Evolutionary conservation across 768 basidiomycete genomes (phyloP), one percentile per base, ranked within the genome.

Genomic region (Tylopilus sp.): DNA sequence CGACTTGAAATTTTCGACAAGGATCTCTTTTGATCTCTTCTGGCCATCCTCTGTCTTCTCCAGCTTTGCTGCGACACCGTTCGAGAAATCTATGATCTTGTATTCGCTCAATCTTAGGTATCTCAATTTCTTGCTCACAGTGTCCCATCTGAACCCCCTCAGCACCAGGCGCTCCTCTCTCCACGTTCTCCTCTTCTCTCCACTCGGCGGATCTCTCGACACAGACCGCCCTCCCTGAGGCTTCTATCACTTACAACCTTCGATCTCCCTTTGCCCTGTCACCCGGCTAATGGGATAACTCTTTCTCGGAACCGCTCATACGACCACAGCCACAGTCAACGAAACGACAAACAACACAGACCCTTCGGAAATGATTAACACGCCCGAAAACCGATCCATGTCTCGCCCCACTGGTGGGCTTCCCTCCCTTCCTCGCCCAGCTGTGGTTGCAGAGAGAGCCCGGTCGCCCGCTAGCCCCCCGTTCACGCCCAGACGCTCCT

Each of bases 151-250:
- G 15, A 20, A 38, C 33, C 18, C 9, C 36, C 39, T 6, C 53
- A 72, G 69, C 59, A 53, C 54, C 47, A 52, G 36, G 44, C 57
- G 57, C 55, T 57, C 73, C 66, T 69, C 65, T 60, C 48, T 47
- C 76, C 75, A 70, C 71, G 75, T 81, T 78, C 75, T 79, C 50
- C 43, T 13, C 71, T 78, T 83, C 69, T 76, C 74, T 68, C 86
- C 85, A 59, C 78, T 81, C 73, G 78, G 70, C 53, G 76, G 73
- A 69, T 63, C 72, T 69, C 73, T 83, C 67, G 82, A 82, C 79
- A 81, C 80, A 47, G 86, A 91, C 77, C 75, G 83, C 57, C 88
- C 88, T 65, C 88, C 88, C 78, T 91, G 85, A 80, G 71, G 69
- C 70, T 64, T 28, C 33, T 39, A 21, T 39, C 54, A 48, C 55